Evolutionary conservation across 1,284 basidiomycete genomes (phyloP).

Genomic region (Sutorius eximius): DNA sequence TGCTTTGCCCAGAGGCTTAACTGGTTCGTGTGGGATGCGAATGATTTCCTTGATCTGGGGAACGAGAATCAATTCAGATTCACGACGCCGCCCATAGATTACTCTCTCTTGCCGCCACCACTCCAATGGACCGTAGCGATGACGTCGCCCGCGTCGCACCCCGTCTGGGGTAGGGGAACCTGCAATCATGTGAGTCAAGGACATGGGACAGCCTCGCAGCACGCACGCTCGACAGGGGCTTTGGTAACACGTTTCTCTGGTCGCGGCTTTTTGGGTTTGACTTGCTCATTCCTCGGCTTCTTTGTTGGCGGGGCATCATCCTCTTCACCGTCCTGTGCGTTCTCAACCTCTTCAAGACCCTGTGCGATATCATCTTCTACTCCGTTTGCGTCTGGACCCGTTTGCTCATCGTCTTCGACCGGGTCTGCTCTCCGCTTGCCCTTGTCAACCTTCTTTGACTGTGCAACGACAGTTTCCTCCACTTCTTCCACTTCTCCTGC

Average conservation of each 20-base stretch:
- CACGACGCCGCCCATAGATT: constrained; percentile 70
- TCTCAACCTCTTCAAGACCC: constrained; percentile 46
- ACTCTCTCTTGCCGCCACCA: constrained; percentile 94
- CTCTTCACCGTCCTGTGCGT: constrained; percentile 40
- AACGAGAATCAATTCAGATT: constrained; percentile 56
- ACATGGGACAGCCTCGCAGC: background rate
- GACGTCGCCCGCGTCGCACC: constrained; percentile 73
- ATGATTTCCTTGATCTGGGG: constrained; percentile 83
- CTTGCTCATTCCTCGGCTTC: constrained; percentile 33
- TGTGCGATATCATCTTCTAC: constrained; percentile 58
- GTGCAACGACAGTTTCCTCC: constrained; percentile 33
- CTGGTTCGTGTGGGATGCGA: constrained; percentile 69
- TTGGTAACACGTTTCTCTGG: constrained; percentile 23
- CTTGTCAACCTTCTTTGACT: constrained; percentile 34
- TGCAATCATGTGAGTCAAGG: constrained; percentile 15
- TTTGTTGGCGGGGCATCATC: constrained; percentile 33
- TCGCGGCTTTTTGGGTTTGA: constrained; percentile 38
- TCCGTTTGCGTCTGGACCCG: constrained; percentile 36
- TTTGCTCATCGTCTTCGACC: constrained; percentile 31
- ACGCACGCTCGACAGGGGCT: constrained; percentile 25
- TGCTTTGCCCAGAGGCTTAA: constrained; percentile 52
- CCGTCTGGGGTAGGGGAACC: constrained; percentile 47
- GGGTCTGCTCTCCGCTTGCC: constrained; percentile 37
- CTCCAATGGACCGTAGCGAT: constrained; percentile 77
- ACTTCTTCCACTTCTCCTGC: constrained; percentile 42